Evolutionary conservation across 768 basidiomycete genomes (phyloP), one percentile per base, ranked within the genome.

Genomic region (Mycena crocata): DNA sequence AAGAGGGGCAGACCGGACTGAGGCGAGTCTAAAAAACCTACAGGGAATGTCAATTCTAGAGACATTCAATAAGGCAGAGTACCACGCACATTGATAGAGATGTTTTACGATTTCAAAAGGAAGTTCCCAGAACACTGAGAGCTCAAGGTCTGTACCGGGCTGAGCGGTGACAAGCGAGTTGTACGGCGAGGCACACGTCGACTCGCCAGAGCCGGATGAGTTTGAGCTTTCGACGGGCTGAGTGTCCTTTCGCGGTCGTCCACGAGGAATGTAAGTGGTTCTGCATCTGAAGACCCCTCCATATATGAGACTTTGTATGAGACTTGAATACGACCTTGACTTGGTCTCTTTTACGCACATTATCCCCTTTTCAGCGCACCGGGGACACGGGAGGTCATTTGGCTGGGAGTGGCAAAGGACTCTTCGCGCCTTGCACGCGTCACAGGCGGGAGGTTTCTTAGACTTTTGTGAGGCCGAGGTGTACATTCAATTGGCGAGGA

Each of bases 331-430:
- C n/a, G n/a, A n/a, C n/a, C n/a, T n/a, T n/a, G n/a, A n/a, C n/a
- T n/a, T n/a, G n/a, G n/a, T n/a, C 8, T 23, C 13, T 10, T 8
- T 23, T 3, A 56, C 63, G 28, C 7, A 60, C 64, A 49, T 28
- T 4, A 66, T 10, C 2, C 65, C 65, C 30, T 66, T 66, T 44
- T 66, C 65, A 7, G 42, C 39, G 44, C 65, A 66, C 10, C 65
- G 45, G 1, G 65, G 65, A 61, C 65, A 66, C 2, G 65, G 45
- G 13, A 50, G 28, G 28, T 52, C 65, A 17, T 40, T 24, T 8
- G 64, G 52, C n/a, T 66, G 65, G 19, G 42, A 45, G 15, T 66
- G 64, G 28, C 64, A 66, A 3, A 66, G 34, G 3, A 66, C 64
- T 9, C 64, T 23, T 6, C 52, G 51, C 12, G 46, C 45, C 26